These are phyloP conservation scores for Pseudogymnoascus sp. DNA, from an alignment of 2,329 filamentous ascomycete genomes.

Conservation along the genomic window DNA sequence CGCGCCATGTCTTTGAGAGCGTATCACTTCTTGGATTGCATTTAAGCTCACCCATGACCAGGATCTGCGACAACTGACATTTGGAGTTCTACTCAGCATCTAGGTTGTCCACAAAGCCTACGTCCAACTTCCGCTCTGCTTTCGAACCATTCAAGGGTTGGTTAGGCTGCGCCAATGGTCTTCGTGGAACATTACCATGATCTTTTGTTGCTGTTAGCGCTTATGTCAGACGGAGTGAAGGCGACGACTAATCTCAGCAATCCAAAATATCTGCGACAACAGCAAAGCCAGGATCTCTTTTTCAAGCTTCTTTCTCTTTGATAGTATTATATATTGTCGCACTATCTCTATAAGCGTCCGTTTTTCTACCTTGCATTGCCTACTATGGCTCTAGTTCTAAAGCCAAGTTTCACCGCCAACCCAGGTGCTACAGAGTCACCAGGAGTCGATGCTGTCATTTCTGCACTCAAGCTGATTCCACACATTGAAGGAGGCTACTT, in stretches of 20 bases:
- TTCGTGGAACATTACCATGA: no score
- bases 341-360: neutral
- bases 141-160: no score
- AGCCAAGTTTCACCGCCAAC: conserved; percentile 24
- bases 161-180: no score
- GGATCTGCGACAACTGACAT: no score
- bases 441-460: conserved; percentile 33
- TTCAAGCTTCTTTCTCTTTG: neutral
- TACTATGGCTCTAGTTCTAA: conserved; percentile 14
- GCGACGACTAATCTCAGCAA: neutral
- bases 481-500: conserved; percentile 63
- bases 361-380: neutral
- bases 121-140: no score
- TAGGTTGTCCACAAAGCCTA: no score
- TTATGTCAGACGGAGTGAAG: neutral
- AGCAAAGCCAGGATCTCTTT: neutral
- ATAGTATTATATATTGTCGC: neutral
- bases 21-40: no score
- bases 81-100: no score
- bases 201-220: no score
- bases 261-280: neutral
- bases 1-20: no score
- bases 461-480: conserved; percentile 40
- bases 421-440: conserved; percentile 27
- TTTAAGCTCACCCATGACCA: no score